A percentile compares a stretch with the other conserved stretches of the same genome.
Evolutionary conservation across 1,139 yeast species (phyloP).

Genomic region (Pichia sp.): DNA sequence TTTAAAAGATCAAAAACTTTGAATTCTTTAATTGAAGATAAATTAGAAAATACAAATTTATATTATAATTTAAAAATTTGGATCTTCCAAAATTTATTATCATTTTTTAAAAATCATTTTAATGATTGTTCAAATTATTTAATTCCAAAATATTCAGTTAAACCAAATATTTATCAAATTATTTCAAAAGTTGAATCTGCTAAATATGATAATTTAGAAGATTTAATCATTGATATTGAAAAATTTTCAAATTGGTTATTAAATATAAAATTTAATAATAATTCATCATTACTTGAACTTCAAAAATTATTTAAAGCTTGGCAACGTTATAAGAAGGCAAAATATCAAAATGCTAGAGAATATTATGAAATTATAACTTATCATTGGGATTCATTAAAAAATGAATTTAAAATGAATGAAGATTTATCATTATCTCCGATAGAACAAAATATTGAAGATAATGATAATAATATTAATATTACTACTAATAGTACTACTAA

Average conservation of each 20-base stretch:
- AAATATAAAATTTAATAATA: slow-evolving; percentile 4
- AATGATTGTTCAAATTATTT: neutral
- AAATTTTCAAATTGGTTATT: slow-evolving; percentile 20
- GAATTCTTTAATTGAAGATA: neutral
- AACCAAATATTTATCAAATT: slow-evolving; percentile 21
- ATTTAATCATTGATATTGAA: slow-evolving; percentile 29
- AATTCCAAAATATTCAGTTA: slow-evolving; percentile 11
- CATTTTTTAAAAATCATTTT: slow-evolving; percentile 8
- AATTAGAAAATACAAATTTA: slow-evolving; percentile 4
- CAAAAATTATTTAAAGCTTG: slow-evolving; percentile 14
- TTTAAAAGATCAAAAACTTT: slow-evolving; percentile 2
- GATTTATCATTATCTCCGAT: neutral
- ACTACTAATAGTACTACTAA: neutral
- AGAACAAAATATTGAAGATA: too few species aligned
- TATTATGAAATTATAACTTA: neutral
- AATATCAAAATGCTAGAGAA: slow-evolving; percentile 8
- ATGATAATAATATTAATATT: neutral
- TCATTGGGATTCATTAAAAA: slow-evolving; percentile 2
- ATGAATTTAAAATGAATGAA: neutral
- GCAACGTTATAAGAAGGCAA: slow-evolving; percentile 13
- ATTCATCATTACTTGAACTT: slow-evolving; percentile 3
- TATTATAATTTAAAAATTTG: slow-evolving; percentile 9
- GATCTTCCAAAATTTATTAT: slow-evolving; percentile 5
- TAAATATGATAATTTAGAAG: slow-evolving; percentile 25
- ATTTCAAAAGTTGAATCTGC: slow-evolving; percentile 23